Percentiles rank a stretch among this genome's conserved stretches.
These are phyloP conservation scores for Aspergillus sp. DNA, from an alignment of 2,329 filamentous ascomycete genomes.

Conservation along the genomic window DNA sequence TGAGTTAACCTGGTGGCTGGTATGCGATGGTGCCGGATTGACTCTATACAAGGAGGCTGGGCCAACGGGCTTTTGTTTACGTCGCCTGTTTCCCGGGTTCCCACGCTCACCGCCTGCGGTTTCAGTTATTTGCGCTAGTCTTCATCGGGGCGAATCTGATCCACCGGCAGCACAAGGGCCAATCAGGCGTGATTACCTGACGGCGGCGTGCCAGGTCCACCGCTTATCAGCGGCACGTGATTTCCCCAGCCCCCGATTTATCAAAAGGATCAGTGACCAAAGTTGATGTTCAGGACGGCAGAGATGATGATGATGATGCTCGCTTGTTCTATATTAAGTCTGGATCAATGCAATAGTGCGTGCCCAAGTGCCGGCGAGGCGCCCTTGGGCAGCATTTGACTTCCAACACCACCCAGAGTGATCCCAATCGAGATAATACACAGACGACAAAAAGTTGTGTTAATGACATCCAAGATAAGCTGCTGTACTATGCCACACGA, in stretches of 20 bases:
- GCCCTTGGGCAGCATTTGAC: not conserved
- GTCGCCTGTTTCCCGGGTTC: conserved; percentile 29
- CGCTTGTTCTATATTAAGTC: not conserved
- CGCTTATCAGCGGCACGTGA: conserved; percentile 1
- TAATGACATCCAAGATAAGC: conserved; percentile 4
- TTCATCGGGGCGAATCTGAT: conserved; percentile 4
- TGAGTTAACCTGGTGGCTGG: conserved; percentile 27
- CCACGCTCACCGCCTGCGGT: conserved; percentile 21
- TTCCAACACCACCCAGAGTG: not conserved
- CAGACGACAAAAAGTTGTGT: not conserved
- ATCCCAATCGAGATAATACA: not conserved
- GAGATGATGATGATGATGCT: not conserved
- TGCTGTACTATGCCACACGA: not conserved
- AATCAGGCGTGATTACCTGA: conserved; percentile 7
- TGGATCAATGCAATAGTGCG: not conserved
- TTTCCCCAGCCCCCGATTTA: too few species aligned
- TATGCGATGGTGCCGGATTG: conserved; percentile 3
- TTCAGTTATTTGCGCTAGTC: conserved; percentile 4
- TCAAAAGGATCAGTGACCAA: too few species aligned
- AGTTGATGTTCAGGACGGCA: too few species aligned
- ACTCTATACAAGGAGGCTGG: conserved; percentile 31
- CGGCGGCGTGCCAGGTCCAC: conserved; percentile 11
- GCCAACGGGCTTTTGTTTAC: conserved; percentile 37
- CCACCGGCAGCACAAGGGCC: conserved; percentile 5
- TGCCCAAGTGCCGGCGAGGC: not conserved